Base-by-base conservation (phyloP, 1,139 yeast species). In the Yamadazyma sp. region DNA sequence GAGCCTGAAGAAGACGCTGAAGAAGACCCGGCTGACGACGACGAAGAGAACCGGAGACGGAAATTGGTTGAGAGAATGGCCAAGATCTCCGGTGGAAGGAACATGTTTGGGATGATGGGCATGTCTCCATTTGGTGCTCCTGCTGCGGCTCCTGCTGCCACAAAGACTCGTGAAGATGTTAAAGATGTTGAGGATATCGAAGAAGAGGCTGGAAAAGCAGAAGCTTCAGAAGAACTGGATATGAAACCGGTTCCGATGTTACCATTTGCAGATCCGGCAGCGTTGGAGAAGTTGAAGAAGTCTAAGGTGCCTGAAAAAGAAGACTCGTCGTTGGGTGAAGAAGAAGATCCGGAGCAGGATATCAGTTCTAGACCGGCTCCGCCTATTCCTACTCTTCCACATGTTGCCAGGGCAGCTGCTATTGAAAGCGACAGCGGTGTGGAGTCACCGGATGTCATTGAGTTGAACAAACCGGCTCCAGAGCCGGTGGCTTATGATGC, bases 51-150 rank as follows among this genome's bases (percentile, higher is more conserved):
- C 13, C 79, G 84, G 44, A 78, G 95, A 53, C 76, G 85, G 42
- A 88, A 82, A 12, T 71, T 92, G 41, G 83, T 95, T 24, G 96
- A 87, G 50, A 78, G 97, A 48, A 92, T 92, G 97, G 98, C 99
- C 14, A 88, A 85, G 52, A 76, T 94, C 18, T 86, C 97, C 0
- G 90, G 90, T 13, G 96, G 96, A 11, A 83, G 95, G 57, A 94
- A 94, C 39, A 84, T 86, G 85, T 78, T 80, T 62, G 92, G 92
- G 26, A 81, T 83, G 80, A 79, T 82, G 73, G 87, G 86, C 3
- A 80, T 82, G 64, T 64, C 78, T 54, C 31, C 60, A 60, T 57
- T 62, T 29, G 55, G 70, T 4, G 53, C 70, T 2, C 56, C 40
- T 40, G 47, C 54, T 8, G 40, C 50, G 13, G 47, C 47, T n/a